Conservation (phyloP, 345 rosid genomes). For the Rhodomyrtus tomentosa region DNA sequence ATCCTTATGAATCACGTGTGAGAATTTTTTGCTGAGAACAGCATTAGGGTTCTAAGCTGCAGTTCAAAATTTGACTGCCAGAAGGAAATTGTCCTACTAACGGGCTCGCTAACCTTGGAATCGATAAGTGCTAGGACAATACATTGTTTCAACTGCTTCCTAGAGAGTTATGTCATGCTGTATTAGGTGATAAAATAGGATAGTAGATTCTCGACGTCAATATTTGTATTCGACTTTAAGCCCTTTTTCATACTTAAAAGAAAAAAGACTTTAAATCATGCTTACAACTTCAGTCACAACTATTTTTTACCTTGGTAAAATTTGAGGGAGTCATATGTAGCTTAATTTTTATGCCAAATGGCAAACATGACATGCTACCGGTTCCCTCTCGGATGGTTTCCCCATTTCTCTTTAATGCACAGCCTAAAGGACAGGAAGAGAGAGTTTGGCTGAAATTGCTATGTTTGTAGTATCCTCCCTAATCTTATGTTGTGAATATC, state of each 20-base stretch:
- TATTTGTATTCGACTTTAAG: not conserved
- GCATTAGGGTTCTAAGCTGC: not conserved
- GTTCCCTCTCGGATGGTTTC: not conserved
- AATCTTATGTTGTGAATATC: not conserved
- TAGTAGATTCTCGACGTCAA: not conserved
- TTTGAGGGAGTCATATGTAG: not conserved
- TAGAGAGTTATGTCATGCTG: not conserved
- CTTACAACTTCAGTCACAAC: not conserved
- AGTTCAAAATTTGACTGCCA: not conserved
- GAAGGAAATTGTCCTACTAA: not conserved
- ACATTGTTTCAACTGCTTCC: not conserved
- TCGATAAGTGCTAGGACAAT: not conserved
- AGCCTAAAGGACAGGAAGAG: not conserved
- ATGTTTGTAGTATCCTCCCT: not conserved
- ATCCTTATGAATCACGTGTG: not conserved
- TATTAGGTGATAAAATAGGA: not conserved
- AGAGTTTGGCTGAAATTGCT: not conserved
- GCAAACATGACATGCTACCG: not conserved
- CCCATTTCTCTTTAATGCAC: not conserved
- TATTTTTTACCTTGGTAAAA: not conserved
- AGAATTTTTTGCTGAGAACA: not conserved
- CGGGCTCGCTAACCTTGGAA: not conserved
- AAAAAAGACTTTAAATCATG: not conserved
- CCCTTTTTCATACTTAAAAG: not conserved
- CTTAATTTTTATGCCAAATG: not conserved